These are phyloP conservation scores for Eucalyptus victrix DNA, from an alignment of 345 rosid species.

Conservation along the genomic window DNA sequence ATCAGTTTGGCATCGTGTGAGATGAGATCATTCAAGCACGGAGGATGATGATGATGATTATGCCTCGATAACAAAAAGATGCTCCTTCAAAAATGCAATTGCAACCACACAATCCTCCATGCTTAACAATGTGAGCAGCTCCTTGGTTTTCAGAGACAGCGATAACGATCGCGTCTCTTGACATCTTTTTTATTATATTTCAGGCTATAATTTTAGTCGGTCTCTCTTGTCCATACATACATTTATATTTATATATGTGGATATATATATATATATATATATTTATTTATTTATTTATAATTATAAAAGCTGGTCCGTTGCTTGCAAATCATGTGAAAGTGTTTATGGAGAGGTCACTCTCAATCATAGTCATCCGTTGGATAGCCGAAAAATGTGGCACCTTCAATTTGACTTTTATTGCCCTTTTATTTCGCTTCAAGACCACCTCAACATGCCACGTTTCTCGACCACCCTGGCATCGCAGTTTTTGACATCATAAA, in stretches of 20 bases:
- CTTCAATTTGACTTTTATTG: not conserved
- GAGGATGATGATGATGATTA: not conserved
- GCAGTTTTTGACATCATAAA: not conserved
- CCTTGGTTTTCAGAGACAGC: not conserved
- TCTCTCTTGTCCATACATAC: not conserved
- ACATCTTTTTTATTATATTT: not conserved
- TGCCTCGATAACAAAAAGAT: not conserved
- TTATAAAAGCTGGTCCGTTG: not conserved
- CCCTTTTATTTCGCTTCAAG: not conserved
- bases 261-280: no score
- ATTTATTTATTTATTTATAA: not conserved
- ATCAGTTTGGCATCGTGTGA: not conserved
- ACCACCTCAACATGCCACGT: not conserved
- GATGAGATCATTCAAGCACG: not conserved
- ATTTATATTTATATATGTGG: no score
- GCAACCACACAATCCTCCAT: not conserved
- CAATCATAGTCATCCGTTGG: not conserved
- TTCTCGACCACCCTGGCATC: not conserved
- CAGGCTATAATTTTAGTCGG: fast-evolving
- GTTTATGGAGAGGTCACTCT: not conserved
- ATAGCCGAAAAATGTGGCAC: not conserved
- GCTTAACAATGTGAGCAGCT: not conserved
- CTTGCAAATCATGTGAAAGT: not conserved
- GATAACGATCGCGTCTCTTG: not conserved
- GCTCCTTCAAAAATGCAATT: not conserved